A percentile compares a stretch with the other conserved stretches of the same genome.
These are phyloP conservation scores for Rhinocladiella similis DNA, from an alignment of 2,329 filamentous ascomycete species.

Conservation along the genomic window DNA sequence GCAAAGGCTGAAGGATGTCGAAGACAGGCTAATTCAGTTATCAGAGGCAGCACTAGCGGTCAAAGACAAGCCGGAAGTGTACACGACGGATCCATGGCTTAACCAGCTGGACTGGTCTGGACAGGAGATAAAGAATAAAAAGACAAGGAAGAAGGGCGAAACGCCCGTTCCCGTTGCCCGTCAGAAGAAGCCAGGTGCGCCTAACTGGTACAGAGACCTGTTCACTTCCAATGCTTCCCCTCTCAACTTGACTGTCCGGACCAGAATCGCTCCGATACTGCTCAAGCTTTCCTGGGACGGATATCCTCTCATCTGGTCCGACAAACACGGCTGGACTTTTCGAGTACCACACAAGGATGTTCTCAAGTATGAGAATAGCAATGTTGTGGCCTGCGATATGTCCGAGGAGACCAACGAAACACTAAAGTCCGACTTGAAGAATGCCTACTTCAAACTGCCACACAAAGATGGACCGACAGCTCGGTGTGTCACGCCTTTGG, in stretches of 20 bases:
- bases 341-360: conserved; percentile 65
- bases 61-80: conserved; percentile 68
- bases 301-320: conserved; percentile 87
- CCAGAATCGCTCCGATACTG: conserved; percentile 81
- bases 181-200: conserved; percentile 94
- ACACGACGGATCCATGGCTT: conserved; percentile 83
- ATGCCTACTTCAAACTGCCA: conserved; percentile 86
- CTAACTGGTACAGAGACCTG: conserved; percentile 92
- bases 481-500: conserved; percentile 81
- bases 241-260: conserved; percentile 81
- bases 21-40: conserved; percentile 70
- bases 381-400: conserved; percentile 75
- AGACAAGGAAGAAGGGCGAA: conserved; percentile 84
- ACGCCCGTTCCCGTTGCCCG: conserved; percentile 73
- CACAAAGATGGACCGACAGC: conserved; percentile 91
- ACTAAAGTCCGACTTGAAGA: conserved; percentile 65
- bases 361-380: conserved; percentile 66
- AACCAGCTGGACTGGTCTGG: conserved; percentile 93
- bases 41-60: conserved; percentile 75
- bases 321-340: conserved; percentile 92
- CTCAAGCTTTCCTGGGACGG: conserved; percentile 86
- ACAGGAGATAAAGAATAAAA: conserved; percentile 87
- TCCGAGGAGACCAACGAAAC: conserved; percentile 67
- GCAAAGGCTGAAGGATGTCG: conserved; percentile 72
- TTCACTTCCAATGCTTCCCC: conserved; percentile 66